Conservation (phyloP, 495 filamentous ascomycete genomes). For the Daldinia grandis region DNA sequence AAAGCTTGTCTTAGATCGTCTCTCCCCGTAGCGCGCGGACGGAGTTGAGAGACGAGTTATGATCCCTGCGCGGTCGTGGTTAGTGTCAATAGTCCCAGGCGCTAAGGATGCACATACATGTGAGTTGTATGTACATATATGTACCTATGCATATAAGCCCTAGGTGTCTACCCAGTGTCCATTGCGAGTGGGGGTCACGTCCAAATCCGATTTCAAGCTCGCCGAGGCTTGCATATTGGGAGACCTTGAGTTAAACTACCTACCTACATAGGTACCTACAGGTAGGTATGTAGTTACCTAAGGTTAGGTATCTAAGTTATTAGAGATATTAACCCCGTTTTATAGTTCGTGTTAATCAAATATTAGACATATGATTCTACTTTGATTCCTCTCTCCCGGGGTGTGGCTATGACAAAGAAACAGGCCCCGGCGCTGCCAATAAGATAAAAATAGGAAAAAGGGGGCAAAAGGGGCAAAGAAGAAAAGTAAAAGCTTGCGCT, state of each 20-base stretch:
- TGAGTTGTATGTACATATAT: not conserved
- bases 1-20: slow-evolving; percentile 24
- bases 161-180: too few relatives aligned
- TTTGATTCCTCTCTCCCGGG: not conserved
- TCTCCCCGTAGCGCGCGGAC: slow-evolving; percentile 22
- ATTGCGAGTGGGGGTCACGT: not conserved
- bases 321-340: not conserved
- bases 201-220: not conserved
- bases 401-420: not conserved
- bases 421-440: not conserved
- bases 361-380: not conserved
- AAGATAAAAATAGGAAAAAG: slow-evolving; percentile 1
- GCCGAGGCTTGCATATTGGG: not conserved
- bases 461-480: not conserved
- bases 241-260: not conserved
- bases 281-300: too few relatives aligned
- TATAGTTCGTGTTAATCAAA: not conserved
- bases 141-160: not conserved
- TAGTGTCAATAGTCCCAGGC: slow-evolving; percentile 39
- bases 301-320: not conserved
- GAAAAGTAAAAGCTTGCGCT: not conserved
- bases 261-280: too few relatives aligned
- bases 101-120: slow-evolving; percentile 16
- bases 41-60: slow-evolving; percentile 17
- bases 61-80: slow-evolving; percentile 27